Base-by-base conservation (phyloP, 2,329 filamentous ascomycete species). In the Stagonosporopsis tanaceti region DNA sequence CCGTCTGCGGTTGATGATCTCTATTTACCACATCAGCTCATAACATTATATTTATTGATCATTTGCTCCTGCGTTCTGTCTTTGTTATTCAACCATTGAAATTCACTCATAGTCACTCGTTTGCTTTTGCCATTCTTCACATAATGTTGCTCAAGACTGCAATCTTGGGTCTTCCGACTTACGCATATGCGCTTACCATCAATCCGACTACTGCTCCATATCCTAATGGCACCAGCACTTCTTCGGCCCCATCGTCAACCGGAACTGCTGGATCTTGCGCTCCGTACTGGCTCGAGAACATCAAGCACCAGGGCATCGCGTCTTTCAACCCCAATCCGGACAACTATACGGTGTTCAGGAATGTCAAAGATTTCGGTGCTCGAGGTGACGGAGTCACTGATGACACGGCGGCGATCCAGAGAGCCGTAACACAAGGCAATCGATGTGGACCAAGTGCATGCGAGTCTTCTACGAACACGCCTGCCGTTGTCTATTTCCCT, bases 401-500 rank as follows among this genome's bases (percentile, higher is more conserved):
- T 52, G 73, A 87, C 61, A 86, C 85, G 15, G 80, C 75, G 9
- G 84, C 85, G 5, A 87, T 87, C 59, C 78, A 81, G 46, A 62
- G 47, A 47, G 79, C 79, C 20, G 79, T 80, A 35, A 74, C 68
- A 2, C 69, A 70, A 25, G 78, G 79, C 3, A 70, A 63, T 17
- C 70, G 80, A 32, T 81, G 79, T 60, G 76, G 68, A 20, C 78
- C 78, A 8, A 74, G 76, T 5, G 60, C 65, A 12, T 80, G 80
- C 60, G 62, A 66, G n/a, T 78, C 75, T 4, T 75, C 80, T 4
- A 85, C 84, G 0, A 82, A 76, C 0, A 82, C 80, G 2, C 84
- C 84, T 2, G 83, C 82, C 2, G 72, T 85, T 22, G 79, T 87
- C n/a, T 86, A 85, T 68, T 85, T 85, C 63, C 84, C 82, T 3